Percentiles rank a stretch among this genome's conserved stretches.
Conservation (phyloP, 2,329 filamentous ascomycete genomes). For the Cladosporium sp. region DNA sequence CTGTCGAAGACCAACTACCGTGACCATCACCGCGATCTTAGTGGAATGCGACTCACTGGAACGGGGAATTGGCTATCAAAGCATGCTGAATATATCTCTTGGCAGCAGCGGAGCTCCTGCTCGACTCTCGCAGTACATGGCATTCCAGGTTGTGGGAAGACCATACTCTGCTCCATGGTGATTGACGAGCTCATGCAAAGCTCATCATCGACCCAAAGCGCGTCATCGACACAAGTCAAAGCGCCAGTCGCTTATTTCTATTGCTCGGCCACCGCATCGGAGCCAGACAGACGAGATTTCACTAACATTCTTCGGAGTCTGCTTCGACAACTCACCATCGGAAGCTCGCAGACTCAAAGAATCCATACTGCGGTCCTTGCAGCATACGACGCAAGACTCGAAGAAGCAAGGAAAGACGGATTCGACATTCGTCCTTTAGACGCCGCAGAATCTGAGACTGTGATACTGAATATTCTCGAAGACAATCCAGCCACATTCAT, state of each 20-base stretch:
- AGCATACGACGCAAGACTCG: background rate
- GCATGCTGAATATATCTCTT: background rate
- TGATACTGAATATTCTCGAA: background rate
- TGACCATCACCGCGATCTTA: background rate
- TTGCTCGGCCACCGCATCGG: background rate
- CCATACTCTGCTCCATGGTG: background rate
- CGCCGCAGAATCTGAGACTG: background rate
- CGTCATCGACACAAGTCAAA: background rate
- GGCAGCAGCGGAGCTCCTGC: too few relatives aligned
- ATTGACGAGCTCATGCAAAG: background rate
- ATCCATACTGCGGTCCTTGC: background rate
- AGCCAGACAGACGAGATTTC: background rate
- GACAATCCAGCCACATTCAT: too few relatives aligned
- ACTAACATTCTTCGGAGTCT: too few relatives aligned
- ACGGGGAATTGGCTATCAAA: background rate
- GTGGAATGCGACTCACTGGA: background rate
- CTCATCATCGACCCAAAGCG: background rate
- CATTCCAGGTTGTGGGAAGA: constrained; percentile 1
- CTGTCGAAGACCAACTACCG: background rate
- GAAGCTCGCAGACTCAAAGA: too few relatives aligned
- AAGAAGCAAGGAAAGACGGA: background rate
- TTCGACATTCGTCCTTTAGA: background rate
- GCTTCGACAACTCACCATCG: too few relatives aligned
- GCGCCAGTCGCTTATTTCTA: background rate
- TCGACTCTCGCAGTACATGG: background rate